These are phyloP conservation scores for Pyrus betulifolia DNA, from an alignment of 306 rosid genomes.

Conservation along the genomic window DNA sequence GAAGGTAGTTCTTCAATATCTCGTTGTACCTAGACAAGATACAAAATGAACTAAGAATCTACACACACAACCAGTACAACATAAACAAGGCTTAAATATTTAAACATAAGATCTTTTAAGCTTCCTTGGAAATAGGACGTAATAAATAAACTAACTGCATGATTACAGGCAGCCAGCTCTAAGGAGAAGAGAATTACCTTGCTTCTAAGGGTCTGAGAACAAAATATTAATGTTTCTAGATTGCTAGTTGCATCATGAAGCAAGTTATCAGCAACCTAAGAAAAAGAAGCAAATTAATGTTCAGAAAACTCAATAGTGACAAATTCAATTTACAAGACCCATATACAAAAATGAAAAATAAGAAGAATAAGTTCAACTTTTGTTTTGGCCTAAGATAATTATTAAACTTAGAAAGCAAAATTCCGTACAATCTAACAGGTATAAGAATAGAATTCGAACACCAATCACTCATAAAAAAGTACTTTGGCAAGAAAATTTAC, in stretches of 20 bases:
- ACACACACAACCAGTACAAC: conserved; percentile 15
- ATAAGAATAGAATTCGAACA: background rate
- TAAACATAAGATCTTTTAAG: background rate
- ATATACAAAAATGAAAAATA: background rate
- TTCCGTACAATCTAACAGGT: background rate
- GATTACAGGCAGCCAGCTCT: background rate
- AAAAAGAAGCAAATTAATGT: background rate
- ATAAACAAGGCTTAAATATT: background rate
- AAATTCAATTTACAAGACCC: background rate
- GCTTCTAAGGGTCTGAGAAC: conserved; percentile 98
- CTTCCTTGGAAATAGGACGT: background rate
- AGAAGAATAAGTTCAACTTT: background rate
- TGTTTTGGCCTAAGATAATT: background rate
- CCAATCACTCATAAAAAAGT: background rate
- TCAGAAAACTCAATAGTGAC: conserved; percentile 1
- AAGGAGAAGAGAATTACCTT: conserved; percentile 46
- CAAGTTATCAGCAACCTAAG: conserved; percentile 92
- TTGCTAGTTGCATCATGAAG: conserved; percentile 95
- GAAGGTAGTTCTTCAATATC: conserved; percentile 96
- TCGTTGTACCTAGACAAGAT: conserved; percentile 65
- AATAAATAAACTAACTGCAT: background rate
- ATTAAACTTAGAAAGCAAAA: background rate
- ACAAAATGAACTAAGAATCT: conserved; percentile 21
- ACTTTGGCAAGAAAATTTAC: background rate
- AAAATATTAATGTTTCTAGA: conserved; percentile 91